These are phyloP conservation scores for Curvularia eragrostidis DNA, from an alignment of 2,329 filamentous ascomycete species.

Conservation along the genomic window DNA sequence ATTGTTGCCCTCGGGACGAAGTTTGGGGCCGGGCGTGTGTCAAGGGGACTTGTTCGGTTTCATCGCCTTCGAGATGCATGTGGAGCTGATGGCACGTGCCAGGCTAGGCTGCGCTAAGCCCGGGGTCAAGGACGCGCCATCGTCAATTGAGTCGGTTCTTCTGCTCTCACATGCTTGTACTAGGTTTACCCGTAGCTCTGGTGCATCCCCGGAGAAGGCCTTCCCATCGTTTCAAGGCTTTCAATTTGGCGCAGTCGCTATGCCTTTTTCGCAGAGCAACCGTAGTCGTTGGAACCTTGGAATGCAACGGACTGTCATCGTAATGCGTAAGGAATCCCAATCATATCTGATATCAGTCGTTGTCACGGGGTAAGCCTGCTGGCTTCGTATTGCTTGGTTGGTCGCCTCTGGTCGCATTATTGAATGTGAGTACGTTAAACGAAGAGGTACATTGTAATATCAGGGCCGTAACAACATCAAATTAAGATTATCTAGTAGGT, in stretches of 20 bases:
- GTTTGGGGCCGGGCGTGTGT: conserved; percentile 33
- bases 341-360: background rate
- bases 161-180: background rate
- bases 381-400: background rate
- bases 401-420: background rate
- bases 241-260: background rate
- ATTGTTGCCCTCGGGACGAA: conserved; percentile 33
- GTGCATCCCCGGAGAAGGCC: background rate
- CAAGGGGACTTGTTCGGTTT: conserved; percentile 29
- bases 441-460: too few relatives aligned
- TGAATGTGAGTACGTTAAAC: too few relatives aligned
- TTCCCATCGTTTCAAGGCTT: background rate
- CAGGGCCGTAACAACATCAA: background rate
- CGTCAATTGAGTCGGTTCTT: background rate
- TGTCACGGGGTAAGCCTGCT: background rate
- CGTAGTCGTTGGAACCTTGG: background rate
- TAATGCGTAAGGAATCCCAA: background rate
- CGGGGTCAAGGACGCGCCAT: background rate
- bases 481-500: background rate
- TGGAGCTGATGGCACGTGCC: conserved; percentile 16
- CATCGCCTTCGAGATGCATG: conserved; percentile 25
- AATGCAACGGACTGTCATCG: background rate
- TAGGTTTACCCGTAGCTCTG: background rate
- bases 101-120: conserved; percentile 6
- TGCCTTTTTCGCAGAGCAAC: background rate